A percentile compares a stretch with the other conserved stretches of the same genome.
These are phyloP conservation scores for Zasmidium cellare DNA, from an alignment of 2,329 filamentous ascomycete species.

Conservation along the genomic window DNA sequence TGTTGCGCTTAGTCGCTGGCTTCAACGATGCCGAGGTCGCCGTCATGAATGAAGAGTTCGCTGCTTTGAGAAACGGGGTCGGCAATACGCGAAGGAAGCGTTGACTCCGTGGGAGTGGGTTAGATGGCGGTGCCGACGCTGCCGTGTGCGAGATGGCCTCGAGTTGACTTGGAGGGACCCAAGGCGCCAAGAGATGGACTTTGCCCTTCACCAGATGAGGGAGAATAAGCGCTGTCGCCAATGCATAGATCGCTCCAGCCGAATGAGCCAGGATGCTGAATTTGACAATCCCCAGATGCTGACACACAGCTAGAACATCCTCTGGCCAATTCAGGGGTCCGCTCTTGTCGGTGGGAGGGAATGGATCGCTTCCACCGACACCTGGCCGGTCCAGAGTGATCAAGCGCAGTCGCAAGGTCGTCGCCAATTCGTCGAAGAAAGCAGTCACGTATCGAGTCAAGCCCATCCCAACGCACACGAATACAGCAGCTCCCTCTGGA, in stretches of 20 bases:
- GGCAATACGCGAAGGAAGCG: conserved; percentile 86
- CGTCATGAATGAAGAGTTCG: conserved; percentile 93
- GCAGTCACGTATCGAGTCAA: conserved; percentile 92
- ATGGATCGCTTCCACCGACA: conserved; percentile 86
- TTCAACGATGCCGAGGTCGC: conserved; percentile 66
- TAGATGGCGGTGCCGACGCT: conserved; percentile 65
- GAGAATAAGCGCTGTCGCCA: conserved; percentile 92
- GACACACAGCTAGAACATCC: conserved; percentile 92
- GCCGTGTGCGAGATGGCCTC: conserved; percentile 61
- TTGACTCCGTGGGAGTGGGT: conserved; percentile 87
- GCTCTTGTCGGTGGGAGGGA: conserved; percentile 77
- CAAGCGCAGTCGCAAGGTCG: conserved; percentile 81
- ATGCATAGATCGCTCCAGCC: conserved; percentile 94
- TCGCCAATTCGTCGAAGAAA: conserved; percentile 93
- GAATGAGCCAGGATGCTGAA: conserved; percentile 97
- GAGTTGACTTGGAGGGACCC: conserved; percentile 96
- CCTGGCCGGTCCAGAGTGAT: conserved; percentile 94
- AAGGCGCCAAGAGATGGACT: conserved; percentile 90
- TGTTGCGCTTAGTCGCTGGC: conserved; percentile 31
- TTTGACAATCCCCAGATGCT: conserved; percentile 86
- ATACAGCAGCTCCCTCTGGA: conserved; percentile 84
- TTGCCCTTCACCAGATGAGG: conserved; percentile 92
- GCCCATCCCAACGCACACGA: conserved; percentile 98
- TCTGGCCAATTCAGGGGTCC: conserved; percentile 86
- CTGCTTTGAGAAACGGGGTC: conserved; percentile 86